A percentile compares a stretch with the other conserved stretches of the same genome.
phyloP scores from a whole-genome alignment of 352 stramenopile species.

The Phytopythium chamaehyphon region DNA sequence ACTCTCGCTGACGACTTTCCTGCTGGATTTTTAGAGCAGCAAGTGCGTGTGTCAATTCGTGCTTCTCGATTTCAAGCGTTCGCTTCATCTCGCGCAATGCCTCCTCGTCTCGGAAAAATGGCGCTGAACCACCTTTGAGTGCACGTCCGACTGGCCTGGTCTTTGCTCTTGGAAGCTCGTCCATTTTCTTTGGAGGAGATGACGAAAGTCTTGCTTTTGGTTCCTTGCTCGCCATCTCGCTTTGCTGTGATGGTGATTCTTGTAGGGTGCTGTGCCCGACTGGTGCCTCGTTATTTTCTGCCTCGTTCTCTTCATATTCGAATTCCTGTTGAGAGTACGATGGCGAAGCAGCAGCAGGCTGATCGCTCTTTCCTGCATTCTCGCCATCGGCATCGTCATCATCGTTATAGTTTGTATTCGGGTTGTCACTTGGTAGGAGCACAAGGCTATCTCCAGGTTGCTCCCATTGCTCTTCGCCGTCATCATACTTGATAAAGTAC shows the following conservation, averaged over 20 bases:
- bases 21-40: conserved; percentile 29
- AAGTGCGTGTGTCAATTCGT: conserved; percentile 24
- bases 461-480: conserved; percentile 80
- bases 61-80: conserved; percentile 35
- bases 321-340: conserved; percentile 17
- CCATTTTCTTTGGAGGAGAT: not conserved
- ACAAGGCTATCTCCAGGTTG: conserved; percentile 2
- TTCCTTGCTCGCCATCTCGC: conserved; percentile 1
- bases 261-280: too few relatives aligned
- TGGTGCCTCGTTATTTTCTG: conserved; percentile 1
- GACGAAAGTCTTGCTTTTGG: too few relatives aligned
- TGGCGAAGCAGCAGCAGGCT: conserved; percentile 8
- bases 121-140: conserved; percentile 15
- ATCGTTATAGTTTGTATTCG: too few relatives aligned
- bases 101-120: conserved; percentile 61
- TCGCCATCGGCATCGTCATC: conserved; percentile 1
- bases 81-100: conserved; percentile 34
- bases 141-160: not conserved
- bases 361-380: conserved; percentile 10
- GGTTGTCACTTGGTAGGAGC: not conserved
- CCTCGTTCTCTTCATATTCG: conserved; percentile 17
- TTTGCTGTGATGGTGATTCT: not conserved
- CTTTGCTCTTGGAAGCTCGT: not conserved
- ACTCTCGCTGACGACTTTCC: conserved; percentile 27
- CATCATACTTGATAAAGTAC: conserved; percentile 69